phyloP scores from a whole-genome alignment of 805 yeast genomes.

The Ascoidea asiatica region DNA sequence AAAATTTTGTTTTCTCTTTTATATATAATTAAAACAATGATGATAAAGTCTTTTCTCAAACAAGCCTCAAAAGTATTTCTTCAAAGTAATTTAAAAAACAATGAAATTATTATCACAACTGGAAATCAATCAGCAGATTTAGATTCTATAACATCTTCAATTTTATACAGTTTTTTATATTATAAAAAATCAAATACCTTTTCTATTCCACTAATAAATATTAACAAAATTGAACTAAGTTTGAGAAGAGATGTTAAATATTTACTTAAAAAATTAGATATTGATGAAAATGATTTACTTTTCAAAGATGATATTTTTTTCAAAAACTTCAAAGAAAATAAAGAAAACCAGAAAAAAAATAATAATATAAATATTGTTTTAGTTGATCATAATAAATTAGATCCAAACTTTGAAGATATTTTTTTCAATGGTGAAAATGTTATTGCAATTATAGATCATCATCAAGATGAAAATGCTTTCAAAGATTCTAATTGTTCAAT shows the following conservation, averaged over 20 bases:
- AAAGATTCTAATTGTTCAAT: slow-evolving; percentile 21
- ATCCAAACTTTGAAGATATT: slow-evolving; percentile 34
- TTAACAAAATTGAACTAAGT: slow-evolving; percentile 48
- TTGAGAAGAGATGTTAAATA: slow-evolving; percentile 59
- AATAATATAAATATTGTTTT: slow-evolving; percentile 32
- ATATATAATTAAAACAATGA: too few relatives aligned
- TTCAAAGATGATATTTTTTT: slow-evolving; percentile 49
- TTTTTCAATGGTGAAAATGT: slow-evolving; percentile 21
- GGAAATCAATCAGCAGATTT: slow-evolving; percentile 31
- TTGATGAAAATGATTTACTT: slow-evolving; percentile 36
- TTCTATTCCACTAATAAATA: slow-evolving; percentile 62
- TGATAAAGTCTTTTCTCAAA: too few relatives aligned
- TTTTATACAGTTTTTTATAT: slow-evolving; percentile 54
- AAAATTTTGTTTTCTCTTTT: too few relatives aligned
- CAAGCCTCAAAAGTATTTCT: too few relatives aligned
- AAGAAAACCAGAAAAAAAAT: slow-evolving; percentile 6
- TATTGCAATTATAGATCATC: slow-evolving; percentile 73
- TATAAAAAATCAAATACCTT: slow-evolving; percentile 20
- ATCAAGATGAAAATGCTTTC: slow-evolving; percentile 50
- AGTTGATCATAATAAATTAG: slow-evolving; percentile 70
- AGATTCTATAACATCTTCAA: slow-evolving; percentile 74
- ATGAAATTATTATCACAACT: background rate
- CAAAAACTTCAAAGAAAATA: slow-evolving; percentile 6
- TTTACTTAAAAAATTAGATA: slow-evolving; percentile 32
- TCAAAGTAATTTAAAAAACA: too few relatives aligned